A percentile compares a stretch with the other conserved stretches of the same genome.
Evolutionary conservation across 805 yeast genomes (phyloP).

Genomic region (Metschnikowia picachoensis): DNA sequence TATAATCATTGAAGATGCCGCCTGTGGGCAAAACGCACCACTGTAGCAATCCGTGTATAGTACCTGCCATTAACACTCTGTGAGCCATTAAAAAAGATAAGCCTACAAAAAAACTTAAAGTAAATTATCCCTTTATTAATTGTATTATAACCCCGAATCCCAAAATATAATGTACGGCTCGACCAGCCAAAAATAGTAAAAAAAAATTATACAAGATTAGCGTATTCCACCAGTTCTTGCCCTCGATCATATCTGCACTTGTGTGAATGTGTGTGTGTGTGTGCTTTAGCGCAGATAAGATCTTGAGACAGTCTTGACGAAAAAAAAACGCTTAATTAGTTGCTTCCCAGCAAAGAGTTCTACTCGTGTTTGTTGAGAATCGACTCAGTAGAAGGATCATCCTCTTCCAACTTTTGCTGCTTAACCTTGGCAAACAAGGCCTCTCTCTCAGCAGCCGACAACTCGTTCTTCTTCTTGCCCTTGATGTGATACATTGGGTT

Average conservation of each 20-base stretch:
- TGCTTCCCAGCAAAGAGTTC: background rate
- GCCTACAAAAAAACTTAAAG: background rate
- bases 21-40: too few relatives aligned
- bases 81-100: too few relatives aligned
- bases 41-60: too few relatives aligned
- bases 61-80: too few relatives aligned
- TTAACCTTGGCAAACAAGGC: constrained; percentile 43
- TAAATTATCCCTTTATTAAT: background rate
- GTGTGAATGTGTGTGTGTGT: constrained; percentile 4
- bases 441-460: constrained; percentile 49
- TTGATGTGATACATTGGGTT: constrained; percentile 75
- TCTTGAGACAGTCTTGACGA: background rate
- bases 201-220: background rate
- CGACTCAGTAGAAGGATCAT: constrained; percentile 6
- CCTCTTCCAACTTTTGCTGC: constrained; percentile 16
- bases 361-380: constrained; percentile 4
- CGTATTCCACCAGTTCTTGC: too few relatives aligned
- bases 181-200: background rate
- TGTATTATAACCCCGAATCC: background rate
- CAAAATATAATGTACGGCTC: background rate
- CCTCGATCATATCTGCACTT: background rate
- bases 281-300: too few relatives aligned
- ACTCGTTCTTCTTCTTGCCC: constrained; percentile 59
- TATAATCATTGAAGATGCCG: too few relatives aligned
- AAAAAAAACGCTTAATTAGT: background rate